Base-by-base conservation (phyloP, 257 asterid species). In the Forsythia viridissima region DNA sequence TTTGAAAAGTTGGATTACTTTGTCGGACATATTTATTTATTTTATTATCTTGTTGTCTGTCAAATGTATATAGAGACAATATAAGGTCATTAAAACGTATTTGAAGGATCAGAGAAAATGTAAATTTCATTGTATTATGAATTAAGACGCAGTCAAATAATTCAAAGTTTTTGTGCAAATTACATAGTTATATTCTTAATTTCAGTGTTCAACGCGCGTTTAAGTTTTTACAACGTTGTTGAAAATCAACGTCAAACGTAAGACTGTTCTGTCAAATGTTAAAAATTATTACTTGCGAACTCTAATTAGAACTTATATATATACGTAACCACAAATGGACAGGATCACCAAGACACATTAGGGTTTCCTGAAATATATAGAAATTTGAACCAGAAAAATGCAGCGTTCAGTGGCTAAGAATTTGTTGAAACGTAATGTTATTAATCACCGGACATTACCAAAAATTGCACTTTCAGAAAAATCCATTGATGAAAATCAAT, bases 391-490 rank as follows among this genome's bases (percentile, higher is more conserved):
- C 11, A 34, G 16, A 39, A 18, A 6, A 18, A 90, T 85, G 88
- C 89, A 86, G 36, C 88, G 88, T n/a, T 85, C 86, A 46, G 6
- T 81, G 70, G 85, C 87, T 80, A 78, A 36, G 63, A 82, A 74
- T 6, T 44, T 82, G 37, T 37, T 82, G n/a, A 88, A 72, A 11
- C 82, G 81, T 21, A 81, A 73, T 21, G 59, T 20, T 20, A 34
- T 73, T 15, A 48, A 39, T 73, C 75, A 65, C 70, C 65, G 6
- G 30, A n/a, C 65, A 55, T n/a, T n/a, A n/a, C 30, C 65, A n/a
- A 55, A 55, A 55, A 55, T n/a, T 24, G 11, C 65, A 2, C 11
- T 55, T 55, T 55, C 65, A 24, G 30, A 48, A 20, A 48, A 48
- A 48, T 48, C 57, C 57, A 48, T 48, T 0, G 0, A 7, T 48